These are phyloP conservation scores for Hylodesmum podocarpum DNA, from an alignment of 306 rosid species.

Conservation along the genomic window DNA sequence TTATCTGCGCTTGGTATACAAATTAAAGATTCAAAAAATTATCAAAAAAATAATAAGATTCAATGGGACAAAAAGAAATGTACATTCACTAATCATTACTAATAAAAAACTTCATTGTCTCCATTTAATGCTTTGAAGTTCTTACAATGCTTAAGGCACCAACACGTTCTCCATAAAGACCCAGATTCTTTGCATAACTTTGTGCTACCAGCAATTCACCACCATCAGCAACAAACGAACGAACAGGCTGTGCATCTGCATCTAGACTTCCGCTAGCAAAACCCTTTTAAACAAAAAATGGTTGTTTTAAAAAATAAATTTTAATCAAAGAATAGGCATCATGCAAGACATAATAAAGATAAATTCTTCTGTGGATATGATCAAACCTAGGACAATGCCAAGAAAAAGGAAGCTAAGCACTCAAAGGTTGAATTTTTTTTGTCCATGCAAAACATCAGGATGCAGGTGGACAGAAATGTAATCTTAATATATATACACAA, in stretches of 20 bases:
- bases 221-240: conserved; percentile 94
- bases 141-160: conserved; percentile 97
- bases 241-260: conserved; percentile 84
- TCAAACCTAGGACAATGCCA: background rate
- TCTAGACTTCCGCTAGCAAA: conserved; percentile 99
- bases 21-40: conserved; percentile 11
- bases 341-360: background rate
- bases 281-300: conserved; percentile 50
- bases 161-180: conserved; percentile 97
- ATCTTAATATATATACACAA: background rate
- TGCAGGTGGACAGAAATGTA: background rate
- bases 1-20: background rate
- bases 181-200: conserved; percentile 98
- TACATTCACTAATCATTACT: background rate
- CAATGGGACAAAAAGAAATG: background rate
- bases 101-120: background rate
- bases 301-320: background rate
- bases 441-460: background rate
- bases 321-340: background rate
- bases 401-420: conserved; percentile 1
- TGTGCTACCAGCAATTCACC: conserved; percentile 88
- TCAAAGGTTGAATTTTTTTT: background rate
- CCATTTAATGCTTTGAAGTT: conserved; percentile 17
- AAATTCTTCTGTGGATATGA: background rate
- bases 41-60: background rate